Conservation (phyloP, 805 yeast species). For the Metschnikowia chrysomelidarum region DNA sequence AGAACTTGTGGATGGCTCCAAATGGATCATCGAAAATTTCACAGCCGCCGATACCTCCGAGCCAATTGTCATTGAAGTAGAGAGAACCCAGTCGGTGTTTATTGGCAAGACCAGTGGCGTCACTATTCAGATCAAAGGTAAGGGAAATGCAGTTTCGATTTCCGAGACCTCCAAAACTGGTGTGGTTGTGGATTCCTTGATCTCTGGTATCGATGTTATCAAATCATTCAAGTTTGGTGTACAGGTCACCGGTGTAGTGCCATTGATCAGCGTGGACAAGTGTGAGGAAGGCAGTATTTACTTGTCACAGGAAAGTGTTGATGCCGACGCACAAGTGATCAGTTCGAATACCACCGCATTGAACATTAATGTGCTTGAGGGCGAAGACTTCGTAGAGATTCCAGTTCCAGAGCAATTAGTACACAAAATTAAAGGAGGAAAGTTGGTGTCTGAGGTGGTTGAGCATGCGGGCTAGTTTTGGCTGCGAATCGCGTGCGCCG, state of each 20-base stretch:
- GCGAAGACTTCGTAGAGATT: conserved; percentile 74
- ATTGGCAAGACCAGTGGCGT: conserved; percentile 76
- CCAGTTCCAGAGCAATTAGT: conserved; percentile 91
- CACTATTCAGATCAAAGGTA: conserved; percentile 83
- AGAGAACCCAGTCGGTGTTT: conserved; percentile 83
- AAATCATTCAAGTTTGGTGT: conserved; percentile 78
- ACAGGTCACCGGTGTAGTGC: conserved; percentile 79
- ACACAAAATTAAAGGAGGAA: conserved; percentile 64
- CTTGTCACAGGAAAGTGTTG: conserved; percentile 67
- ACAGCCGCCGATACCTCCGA: conserved; percentile 50
- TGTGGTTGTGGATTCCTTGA: conserved; percentile 76
- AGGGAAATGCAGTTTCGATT: conserved; percentile 83
- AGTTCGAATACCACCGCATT: conserved; percentile 83
- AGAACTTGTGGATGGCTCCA: conserved; percentile 78
- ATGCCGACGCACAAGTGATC: conserved; percentile 62
- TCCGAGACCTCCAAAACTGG: conserved; percentile 72
- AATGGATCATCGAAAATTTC: conserved; percentile 83
- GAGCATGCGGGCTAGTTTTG: conserved; percentile 80
- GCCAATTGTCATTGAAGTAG: conserved; percentile 69
- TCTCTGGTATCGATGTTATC: conserved; percentile 85
- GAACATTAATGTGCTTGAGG: conserved; percentile 79
- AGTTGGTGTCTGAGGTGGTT: conserved; percentile 66
- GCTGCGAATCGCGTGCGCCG: too few relatives aligned
- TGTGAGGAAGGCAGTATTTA: conserved; percentile 83
- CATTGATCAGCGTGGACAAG: conserved; percentile 84